Evolutionary conservation across 1,139 yeast genomes (phyloP).

Genomic region (Wickerhamiella infanticola): DNA sequence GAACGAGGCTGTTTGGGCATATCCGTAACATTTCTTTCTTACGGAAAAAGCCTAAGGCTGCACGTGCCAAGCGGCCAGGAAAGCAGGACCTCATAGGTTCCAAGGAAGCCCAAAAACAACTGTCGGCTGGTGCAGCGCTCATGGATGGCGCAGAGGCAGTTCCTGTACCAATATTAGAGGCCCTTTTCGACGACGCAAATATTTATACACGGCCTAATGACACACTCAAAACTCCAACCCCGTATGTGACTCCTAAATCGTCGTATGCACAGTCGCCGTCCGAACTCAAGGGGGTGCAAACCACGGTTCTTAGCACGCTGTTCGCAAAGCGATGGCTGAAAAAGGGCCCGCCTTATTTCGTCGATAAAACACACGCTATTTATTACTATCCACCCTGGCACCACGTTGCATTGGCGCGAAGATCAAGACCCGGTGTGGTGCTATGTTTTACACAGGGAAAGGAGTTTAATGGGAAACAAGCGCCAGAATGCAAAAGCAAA

Average conservation of each 20-base stretch:
- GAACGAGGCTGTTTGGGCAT: neutral
- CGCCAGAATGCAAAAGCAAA: neutral
- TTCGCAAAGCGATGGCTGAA: conserved; percentile 10
- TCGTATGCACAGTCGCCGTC: conserved; percentile 11
- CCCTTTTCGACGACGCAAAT: conserved; percentile 10
- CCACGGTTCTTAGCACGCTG: conserved; percentile 13
- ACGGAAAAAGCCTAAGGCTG: neutral
- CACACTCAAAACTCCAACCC: neutral
- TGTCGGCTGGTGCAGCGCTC: conserved; percentile 5
- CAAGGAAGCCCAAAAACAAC: conserved; percentile 7
- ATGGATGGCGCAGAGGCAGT: conserved; percentile 4
- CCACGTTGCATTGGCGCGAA: conserved; percentile 31
- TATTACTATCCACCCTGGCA: conserved; percentile 34
- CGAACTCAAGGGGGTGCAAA: conserved; percentile 18
- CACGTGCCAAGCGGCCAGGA: neutral
- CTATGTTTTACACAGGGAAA: conserved; percentile 15
- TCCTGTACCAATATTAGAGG: conserved; percentile 11
- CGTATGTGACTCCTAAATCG: conserved; percentile 14
- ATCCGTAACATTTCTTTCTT: neutral
- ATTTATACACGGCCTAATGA: conserved; percentile 6
- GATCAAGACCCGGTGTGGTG: conserved; percentile 34
- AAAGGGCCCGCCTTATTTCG: conserved; percentile 10
- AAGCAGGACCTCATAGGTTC: neutral
- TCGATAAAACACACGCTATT: conserved; percentile 10
- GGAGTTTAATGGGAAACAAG: conserved; percentile 18